Evolutionary conservation across 148 eudicot genomes (phyloP), one percentile per base, ranked within the genome.

Genomic region (Camellia japonica): DNA sequence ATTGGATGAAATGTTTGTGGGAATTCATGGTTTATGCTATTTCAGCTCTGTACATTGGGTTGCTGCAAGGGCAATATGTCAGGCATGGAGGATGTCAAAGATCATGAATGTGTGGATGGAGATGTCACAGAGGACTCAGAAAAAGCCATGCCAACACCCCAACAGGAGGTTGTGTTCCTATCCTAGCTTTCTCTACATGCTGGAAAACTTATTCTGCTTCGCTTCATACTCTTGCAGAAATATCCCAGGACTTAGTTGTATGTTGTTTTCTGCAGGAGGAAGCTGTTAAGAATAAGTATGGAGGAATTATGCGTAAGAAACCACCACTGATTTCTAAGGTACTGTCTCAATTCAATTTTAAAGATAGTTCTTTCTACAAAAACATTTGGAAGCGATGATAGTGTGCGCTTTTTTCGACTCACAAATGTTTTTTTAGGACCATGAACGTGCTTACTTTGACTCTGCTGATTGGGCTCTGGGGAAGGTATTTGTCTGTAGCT

Each of bases 391-490:
- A 65, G 58, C 2, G 61, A 66, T 64, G 8, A 23, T 51, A 54
- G 19, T 41, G 43, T 76, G 20, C 38, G 11, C 70, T 71, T 77
- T 2, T 80, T 14, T 14, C 0, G 11, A 15, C 23, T 83, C 73
- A 68, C 56, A 64, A 51, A 10, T 78, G 56, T 81, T 71, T 84
- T 86, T 90, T 54, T 3, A 95, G 99, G 99, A 95, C 86, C 97
- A 93, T 82, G 99, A 95, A 77, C 93, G 99, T 75, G 98, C 99
- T 66, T 95, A 88, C 82, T 95, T 95, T 75, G 99, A 95, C 87
- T 95, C 99, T 72, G 99, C 99, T 82, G 99, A 95, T 87, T 95
- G 99, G 99, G 99, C 99, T 85, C 79, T 95, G 70, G 94, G 97
- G 74, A 95, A 95, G 99, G 99, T 95, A 82, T n/a, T 52, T 80